Conservation (phyloP, 2,329 filamentous ascomycete genomes). For the Acephala macrosclerotiorum region DNA sequence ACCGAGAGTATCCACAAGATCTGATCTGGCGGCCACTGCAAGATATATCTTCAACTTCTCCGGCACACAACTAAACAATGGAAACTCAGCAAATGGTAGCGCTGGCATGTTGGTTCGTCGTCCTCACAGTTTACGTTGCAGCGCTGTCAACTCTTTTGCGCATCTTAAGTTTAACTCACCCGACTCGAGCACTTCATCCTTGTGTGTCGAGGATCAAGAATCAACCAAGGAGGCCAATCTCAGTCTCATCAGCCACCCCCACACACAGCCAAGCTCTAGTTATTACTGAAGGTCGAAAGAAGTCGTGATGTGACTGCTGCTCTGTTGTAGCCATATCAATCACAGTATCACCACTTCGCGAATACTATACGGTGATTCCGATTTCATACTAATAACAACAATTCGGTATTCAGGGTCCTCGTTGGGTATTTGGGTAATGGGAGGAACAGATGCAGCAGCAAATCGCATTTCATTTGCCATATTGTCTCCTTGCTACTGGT, state of each 20-base stretch:
- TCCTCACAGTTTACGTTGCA: too few species aligned
- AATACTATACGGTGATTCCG: neutral
- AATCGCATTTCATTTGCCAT: neutral
- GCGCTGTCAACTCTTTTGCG: too few species aligned
- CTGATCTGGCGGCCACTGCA: neutral
- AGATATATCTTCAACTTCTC: neutral
- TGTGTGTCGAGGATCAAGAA: neutral
- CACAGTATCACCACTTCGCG: neutral
- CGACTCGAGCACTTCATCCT: neutral
- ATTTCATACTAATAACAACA: neutral
- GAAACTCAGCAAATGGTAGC: too few species aligned
- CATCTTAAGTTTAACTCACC: neutral
- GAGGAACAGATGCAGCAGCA: slow-evolving; percentile 1
- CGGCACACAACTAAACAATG: too few species aligned
- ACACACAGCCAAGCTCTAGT: neutral
- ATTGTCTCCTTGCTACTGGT: neutral
- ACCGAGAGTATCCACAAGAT: too few species aligned
- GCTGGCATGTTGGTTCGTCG: too few species aligned
- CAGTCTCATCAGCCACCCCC: neutral
- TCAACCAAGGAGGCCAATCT: neutral
- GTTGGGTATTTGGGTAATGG: neutral
- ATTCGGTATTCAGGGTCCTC: neutral
- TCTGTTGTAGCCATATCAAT: neutral
- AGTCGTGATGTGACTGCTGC: neutral
- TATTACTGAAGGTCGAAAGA: neutral